These are phyloP conservation scores for Emericellopsis terricola DNA, from an alignment of 495 filamentous ascomycete species.

Conservation along the genomic window DNA sequence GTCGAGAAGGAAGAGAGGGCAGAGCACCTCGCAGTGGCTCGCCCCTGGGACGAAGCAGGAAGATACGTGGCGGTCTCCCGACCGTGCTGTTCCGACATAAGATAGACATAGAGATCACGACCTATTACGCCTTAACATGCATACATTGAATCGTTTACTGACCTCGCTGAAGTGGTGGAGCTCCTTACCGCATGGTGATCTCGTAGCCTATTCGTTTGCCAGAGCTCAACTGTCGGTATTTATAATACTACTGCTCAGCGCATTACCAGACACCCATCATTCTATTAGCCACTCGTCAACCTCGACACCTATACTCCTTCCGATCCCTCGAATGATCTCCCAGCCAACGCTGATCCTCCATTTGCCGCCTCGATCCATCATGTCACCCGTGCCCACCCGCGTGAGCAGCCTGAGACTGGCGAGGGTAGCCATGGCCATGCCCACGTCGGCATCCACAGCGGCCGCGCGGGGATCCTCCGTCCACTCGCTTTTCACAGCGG, in stretches of 20 bases:
- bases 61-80: slow-evolving; percentile 42
- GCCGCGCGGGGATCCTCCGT: slow-evolving; percentile 13
- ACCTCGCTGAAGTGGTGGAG: too few species aligned
- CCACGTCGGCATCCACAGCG: slow-evolving; percentile 39
- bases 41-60: slow-evolving; percentile 62
- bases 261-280: too few species aligned
- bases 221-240: too few species aligned
- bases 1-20: slow-evolving; percentile 22
- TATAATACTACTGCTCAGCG: too few species aligned
- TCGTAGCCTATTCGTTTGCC: too few species aligned
- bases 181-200: too few species aligned
- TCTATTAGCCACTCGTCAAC: slow-evolving; percentile 54
- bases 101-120: too few species aligned
- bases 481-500: slow-evolving; percentile 55
- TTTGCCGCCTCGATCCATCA: slow-evolving; percentile 44
- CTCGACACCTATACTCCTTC: slow-evolving; percentile 52
- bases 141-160: too few species aligned
- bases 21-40: slow-evolving; percentile 45
- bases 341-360: slow-evolving; percentile 62
- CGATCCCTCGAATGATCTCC: slow-evolving; percentile 48
- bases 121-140: too few species aligned
- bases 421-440: slow-evolving; percentile 62
- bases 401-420: slow-evolving; percentile 60
- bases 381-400: slow-evolving; percentile 34
- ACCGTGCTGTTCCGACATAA: too few species aligned